Conservation (phyloP, 176 grass and related monocot species). For the Cymbopogon citratus region DNA sequence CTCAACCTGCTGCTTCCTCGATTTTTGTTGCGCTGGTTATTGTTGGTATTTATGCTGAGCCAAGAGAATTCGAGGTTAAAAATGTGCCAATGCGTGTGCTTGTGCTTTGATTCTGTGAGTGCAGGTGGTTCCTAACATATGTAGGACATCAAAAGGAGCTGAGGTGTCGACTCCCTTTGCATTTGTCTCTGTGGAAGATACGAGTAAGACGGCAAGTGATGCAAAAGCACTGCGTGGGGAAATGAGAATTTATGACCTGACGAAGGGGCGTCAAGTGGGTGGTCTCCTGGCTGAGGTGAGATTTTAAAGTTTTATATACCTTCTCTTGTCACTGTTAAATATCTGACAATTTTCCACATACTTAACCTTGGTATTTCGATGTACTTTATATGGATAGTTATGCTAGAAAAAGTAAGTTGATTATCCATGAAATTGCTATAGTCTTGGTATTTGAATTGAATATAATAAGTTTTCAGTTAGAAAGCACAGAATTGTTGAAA, state of each 20-base stretch:
- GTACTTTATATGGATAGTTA: neutral
- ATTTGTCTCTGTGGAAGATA: conserved; percentile 68
- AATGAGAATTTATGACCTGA: conserved; percentile 60
- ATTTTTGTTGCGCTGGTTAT: neutral
- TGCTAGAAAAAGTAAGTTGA: neutral
- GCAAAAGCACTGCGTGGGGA: conserved; percentile 42
- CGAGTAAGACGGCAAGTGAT: conserved; percentile 32
- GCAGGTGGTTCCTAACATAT: conserved; percentile 70
- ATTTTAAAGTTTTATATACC: neutral
- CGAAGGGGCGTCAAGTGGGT: conserved; percentile 43
- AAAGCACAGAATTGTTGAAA: neutral
- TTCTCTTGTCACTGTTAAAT: neutral
- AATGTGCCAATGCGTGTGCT: neutral
- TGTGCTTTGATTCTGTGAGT: neutral
- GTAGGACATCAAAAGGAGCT: conserved; percentile 28
- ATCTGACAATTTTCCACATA: neutral
- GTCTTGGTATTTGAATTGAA: neutral
- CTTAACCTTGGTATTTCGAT: neutral
- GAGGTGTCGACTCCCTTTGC: conserved; percentile 46
- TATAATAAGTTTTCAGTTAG: neutral
- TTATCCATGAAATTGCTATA: neutral
- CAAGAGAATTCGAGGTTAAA: neutral
- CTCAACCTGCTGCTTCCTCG: neutral
- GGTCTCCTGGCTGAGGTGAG: conserved; percentile 55
- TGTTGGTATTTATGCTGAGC: conserved; percentile 11